Evolutionary conservation across 2,329 filamentous ascomycete genomes (phyloP).

Genomic region (Arthroderma uncinatum): DNA sequence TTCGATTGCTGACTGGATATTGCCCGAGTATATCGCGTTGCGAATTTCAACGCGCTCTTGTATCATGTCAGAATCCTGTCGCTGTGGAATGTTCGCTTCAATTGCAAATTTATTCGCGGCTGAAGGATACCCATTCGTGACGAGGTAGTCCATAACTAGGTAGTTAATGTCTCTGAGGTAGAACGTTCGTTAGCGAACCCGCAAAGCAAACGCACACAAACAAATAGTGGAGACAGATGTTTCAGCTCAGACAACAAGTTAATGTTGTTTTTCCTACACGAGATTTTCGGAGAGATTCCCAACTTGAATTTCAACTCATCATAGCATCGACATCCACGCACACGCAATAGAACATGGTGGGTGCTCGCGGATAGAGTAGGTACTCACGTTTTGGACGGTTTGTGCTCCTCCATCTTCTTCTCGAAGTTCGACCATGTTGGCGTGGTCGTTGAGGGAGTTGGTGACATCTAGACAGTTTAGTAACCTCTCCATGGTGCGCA

Average conservation of each 20-base stretch:
- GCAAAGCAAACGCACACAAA: neutral
- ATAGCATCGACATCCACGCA: slow-evolving; percentile 42
- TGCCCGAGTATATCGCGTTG: slow-evolving; percentile 70
- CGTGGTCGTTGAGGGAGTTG: slow-evolving; percentile 59
- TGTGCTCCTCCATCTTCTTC: slow-evolving; percentile 68
- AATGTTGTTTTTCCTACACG: slow-evolving; percentile 75
- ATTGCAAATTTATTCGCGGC: slow-evolving; percentile 87
- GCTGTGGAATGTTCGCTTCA: slow-evolving; percentile 69
- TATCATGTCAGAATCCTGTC: slow-evolving; percentile 62
- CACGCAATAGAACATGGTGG: slow-evolving; percentile 5
- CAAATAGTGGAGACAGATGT: slow-evolving; percentile 10
- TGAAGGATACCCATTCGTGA: slow-evolving; percentile 86
- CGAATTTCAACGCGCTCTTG: slow-evolving; percentile 70
- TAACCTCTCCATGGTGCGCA: slow-evolving; percentile 12
- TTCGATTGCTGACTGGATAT: slow-evolving; percentile 76
- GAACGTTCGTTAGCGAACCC: slow-evolving; percentile 21
- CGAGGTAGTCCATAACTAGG: slow-evolving; percentile 91
- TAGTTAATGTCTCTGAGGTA: slow-evolving; percentile 75
- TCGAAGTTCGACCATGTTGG: slow-evolving; percentile 65
- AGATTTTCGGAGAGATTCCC: slow-evolving; percentile 99
- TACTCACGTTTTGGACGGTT: slow-evolving; percentile 79
- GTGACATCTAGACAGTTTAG: slow-evolving; percentile 47
- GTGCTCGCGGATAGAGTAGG: neutral
- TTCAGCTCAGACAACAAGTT: slow-evolving; percentile 61
- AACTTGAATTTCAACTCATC: slow-evolving; percentile 79